These are phyloP conservation scores for Butyriboletus loyo DNA, from an alignment of 768 basidiomycete genomes.

Conservation along the genomic window DNA sequence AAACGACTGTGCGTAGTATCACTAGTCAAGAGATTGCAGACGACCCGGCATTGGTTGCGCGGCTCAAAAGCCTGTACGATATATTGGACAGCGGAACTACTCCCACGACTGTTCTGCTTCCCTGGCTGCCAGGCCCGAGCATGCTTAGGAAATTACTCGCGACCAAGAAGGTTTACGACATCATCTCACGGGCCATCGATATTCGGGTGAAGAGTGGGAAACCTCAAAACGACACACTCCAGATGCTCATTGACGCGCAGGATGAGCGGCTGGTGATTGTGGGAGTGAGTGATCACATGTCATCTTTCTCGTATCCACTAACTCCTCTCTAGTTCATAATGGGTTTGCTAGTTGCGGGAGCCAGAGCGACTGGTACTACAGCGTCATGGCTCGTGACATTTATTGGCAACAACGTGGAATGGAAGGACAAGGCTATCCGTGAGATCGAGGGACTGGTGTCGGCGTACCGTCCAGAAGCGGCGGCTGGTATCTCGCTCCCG, in stretches of 20 bases:
- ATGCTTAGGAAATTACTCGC: constrained; percentile 69
- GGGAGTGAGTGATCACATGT: constrained; percentile 46
- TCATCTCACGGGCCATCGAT: constrained; percentile 55
- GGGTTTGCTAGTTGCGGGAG: constrained; percentile 78
- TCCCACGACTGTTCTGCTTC: constrained; percentile 66
- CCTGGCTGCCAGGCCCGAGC: constrained; percentile 73
- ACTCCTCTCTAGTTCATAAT: constrained; percentile 63
- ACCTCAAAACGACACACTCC: constrained; percentile 62
- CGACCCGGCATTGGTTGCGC: constrained; percentile 56
- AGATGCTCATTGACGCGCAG: constrained; percentile 67
- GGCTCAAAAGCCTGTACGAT: constrained; percentile 65
- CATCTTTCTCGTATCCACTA: constrained; percentile 18
- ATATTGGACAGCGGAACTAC: constrained; percentile 68
- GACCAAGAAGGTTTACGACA: constrained; percentile 74
- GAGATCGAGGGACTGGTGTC: constrained; percentile 60
- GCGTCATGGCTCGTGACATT: constrained; percentile 77
- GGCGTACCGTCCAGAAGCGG: constrained; percentile 33
- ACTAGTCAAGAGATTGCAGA: constrained; percentile 69
- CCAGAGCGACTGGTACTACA: constrained; percentile 76
- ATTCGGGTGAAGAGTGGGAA: constrained; percentile 56
- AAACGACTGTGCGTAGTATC: constrained; percentile 66
- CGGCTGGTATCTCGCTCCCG: constrained; percentile 33
- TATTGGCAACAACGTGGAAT: constrained; percentile 63
- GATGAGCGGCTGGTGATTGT: constrained; percentile 69
- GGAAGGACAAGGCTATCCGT: constrained; percentile 55